Base-by-base conservation (phyloP, 768 basidiomycete genomes). In the Filobasidium wieringae region DNA sequence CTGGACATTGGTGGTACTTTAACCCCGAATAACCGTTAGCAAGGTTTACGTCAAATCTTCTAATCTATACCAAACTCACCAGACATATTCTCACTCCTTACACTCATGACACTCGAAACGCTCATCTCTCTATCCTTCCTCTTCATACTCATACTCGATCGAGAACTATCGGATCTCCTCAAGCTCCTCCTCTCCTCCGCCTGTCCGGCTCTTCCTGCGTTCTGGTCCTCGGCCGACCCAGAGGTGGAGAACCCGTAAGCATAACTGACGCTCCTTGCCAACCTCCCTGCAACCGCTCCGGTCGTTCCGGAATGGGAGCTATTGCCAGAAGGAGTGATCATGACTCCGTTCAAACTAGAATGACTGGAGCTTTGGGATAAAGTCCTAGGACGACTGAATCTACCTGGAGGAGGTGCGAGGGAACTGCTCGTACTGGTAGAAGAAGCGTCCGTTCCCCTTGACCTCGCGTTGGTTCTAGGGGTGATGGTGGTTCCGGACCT, bases 11-110 rank as follows among this genome's bases (percentile, higher is more conserved):
- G 40, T 29, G 32, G 27, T 19, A 37, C 39, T 43, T 2, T 9
- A 37, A 11, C 1, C 2, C 5, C 4, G 27, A 36, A 7, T 11
- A 15, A 19, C 22, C 29, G 19, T 22, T 14, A 50, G 24, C 26
- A 29, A 26, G 8, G 7, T 22, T n/a, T 1, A 51, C 22, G 11
- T 2, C n/a, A 30, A 26, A 50, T 4, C 37, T 5, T 22, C 17
- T 27, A 8, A 45, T 47, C 4, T 4, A 40, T 0, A 22, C 31
- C n/a, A 5, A 17, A 41, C 57, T 45, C n/a, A 52, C 57, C 40
- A 24, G 57, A 53, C 26, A 58, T 52, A 12, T 49, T 51, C 15
- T 58, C 57, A 40, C 57, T 58, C 17, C 57, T 49, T 17, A 58
- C 51, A 22, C 57, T 58, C 36, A 58, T 50, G 17, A 39, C 39